These are phyloP conservation scores for Tuber indicum DNA, from an alignment of 495 filamentous ascomycete genomes.

Conservation along the genomic window DNA sequence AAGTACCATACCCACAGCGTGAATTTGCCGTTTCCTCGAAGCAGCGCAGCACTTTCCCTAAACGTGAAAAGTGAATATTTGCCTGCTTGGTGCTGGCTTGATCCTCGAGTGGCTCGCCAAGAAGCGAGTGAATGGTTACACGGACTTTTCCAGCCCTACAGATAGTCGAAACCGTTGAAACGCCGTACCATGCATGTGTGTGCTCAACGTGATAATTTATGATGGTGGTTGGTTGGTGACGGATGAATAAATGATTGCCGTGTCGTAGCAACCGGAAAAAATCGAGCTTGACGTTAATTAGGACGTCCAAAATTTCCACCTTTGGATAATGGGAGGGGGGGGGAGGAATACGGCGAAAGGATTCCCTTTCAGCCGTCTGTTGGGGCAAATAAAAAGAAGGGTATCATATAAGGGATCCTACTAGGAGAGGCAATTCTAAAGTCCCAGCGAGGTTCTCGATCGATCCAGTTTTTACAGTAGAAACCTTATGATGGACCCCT, in stretches of 20 bases:
- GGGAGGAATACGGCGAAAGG: background rate
- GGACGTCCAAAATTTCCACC: background rate
- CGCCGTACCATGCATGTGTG: background rate
- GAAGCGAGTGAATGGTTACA: background rate
- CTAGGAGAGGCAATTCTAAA: background rate
- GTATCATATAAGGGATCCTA: background rate
- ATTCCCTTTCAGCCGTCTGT: background rate
- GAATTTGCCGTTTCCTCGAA: background rate
- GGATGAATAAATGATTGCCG: background rate
- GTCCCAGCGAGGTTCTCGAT: background rate
- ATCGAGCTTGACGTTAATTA: background rate
- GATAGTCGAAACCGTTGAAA: background rate
- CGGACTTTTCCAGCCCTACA: background rate
- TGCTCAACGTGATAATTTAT: background rate
- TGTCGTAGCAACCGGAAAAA: background rate
- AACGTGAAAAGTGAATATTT: background rate
- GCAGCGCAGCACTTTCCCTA: background rate
- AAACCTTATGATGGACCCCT: background rate
- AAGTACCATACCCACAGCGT: background rate
- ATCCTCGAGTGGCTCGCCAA: background rate
- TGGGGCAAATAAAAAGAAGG: background rate
- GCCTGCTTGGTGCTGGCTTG: background rate
- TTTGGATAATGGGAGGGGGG: background rate
- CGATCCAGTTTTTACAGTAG: background rate
- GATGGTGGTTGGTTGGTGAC: background rate